Percentiles rank a stretch among this genome's conserved stretches.
These are phyloP conservation scores for Colletotrichum truncatum DNA, from an alignment of 2,329 filamentous ascomycete species.

Conservation along the genomic window DNA sequence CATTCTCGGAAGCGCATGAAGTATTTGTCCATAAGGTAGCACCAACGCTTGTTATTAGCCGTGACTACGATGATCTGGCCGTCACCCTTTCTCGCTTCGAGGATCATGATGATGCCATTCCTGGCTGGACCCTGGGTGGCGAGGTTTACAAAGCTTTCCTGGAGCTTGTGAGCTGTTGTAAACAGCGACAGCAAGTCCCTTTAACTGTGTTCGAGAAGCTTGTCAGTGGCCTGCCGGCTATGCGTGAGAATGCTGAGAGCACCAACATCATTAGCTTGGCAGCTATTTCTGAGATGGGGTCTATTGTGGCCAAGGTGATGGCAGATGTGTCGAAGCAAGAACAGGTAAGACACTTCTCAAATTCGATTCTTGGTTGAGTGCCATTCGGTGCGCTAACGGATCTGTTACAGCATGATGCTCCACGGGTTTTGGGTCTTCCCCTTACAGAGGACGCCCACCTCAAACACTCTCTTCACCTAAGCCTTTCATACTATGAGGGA, in stretches of 20 bases:
- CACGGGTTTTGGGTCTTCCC: conserved; percentile 66
- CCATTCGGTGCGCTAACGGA: conserved; percentile 30
- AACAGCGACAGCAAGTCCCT: conserved; percentile 48
- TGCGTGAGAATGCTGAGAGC: conserved; percentile 53
- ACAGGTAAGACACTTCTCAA: conserved; percentile 55
- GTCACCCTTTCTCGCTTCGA: conserved; percentile 78
- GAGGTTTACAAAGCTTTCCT: conserved; percentile 78
- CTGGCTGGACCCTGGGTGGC: conserved; percentile 82
- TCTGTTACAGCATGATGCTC: conserved; percentile 48
- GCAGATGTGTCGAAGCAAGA: conserved; percentile 63
- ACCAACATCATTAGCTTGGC: conserved; percentile 67
- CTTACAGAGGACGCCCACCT: conserved; percentile 79
- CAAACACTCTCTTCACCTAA: conserved; percentile 75
- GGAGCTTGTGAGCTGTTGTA: conserved; percentile 54
- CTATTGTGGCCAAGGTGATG: conserved; percentile 74
- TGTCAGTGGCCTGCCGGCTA: conserved; percentile 63
- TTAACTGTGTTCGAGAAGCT: conserved; percentile 63
- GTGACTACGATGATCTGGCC: conserved; percentile 77
- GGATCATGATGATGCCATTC: conserved; percentile 66
- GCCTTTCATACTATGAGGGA: conserved; percentile 73
- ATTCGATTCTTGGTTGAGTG: no score
- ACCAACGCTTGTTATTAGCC: conserved; percentile 82
- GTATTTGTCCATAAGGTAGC: conserved; percentile 85
- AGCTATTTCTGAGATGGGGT: conserved; percentile 84
- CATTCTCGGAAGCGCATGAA: conserved; percentile 83